These are phyloP conservation scores for Xylariales sp. DNA, from an alignment of 2,329 filamentous ascomycete species.

Conservation along the genomic window DNA sequence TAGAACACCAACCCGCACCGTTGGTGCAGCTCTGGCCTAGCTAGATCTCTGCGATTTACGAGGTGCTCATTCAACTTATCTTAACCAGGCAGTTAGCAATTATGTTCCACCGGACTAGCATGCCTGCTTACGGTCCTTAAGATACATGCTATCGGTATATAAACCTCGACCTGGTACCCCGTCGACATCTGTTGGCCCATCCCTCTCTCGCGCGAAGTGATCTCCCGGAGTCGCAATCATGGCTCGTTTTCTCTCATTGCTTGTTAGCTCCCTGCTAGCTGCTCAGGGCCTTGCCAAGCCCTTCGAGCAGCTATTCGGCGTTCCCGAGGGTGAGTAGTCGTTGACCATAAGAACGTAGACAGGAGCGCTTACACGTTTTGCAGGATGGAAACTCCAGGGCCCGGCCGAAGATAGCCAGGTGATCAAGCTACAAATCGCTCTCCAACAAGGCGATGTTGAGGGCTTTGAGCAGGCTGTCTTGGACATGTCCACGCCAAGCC, in stretches of 20 bases:
- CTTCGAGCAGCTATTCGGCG: constrained; percentile 37
- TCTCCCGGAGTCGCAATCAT: constrained; percentile 55
- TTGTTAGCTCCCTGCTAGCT: constrained; percentile 38
- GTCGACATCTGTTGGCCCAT: not conserved
- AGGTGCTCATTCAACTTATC: constrained; percentile 26
- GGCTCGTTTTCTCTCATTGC: constrained; percentile 49
- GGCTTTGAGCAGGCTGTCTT: constrained; percentile 42
- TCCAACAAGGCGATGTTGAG: constrained; percentile 38
- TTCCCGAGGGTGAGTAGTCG: constrained; percentile 38
- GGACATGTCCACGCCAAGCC: constrained; percentile 41
- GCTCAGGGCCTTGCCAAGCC: constrained; percentile 41
- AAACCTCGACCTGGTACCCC: constrained; percentile 26
- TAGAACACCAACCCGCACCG: constrained; percentile 44
- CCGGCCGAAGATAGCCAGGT: constrained; percentile 38
- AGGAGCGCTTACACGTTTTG: constrained; percentile 24
- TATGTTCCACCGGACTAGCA: constrained; percentile 12
- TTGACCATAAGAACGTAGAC: not conserved
- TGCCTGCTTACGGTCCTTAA: constrained; percentile 14
- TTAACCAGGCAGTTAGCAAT: constrained; percentile 31
- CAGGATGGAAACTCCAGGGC: constrained; percentile 42
- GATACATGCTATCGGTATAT: constrained; percentile 15
- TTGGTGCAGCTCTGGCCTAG: constrained; percentile 40
- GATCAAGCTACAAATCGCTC: constrained; percentile 41
- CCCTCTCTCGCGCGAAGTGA: constrained; percentile 48
- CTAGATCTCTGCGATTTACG: constrained; percentile 4